Evolutionary conservation across 2,329 filamentous ascomycete species (phyloP), one percentile per base, ranked within the genome.

Genomic region (Trichoderma aggressivum): DNA sequence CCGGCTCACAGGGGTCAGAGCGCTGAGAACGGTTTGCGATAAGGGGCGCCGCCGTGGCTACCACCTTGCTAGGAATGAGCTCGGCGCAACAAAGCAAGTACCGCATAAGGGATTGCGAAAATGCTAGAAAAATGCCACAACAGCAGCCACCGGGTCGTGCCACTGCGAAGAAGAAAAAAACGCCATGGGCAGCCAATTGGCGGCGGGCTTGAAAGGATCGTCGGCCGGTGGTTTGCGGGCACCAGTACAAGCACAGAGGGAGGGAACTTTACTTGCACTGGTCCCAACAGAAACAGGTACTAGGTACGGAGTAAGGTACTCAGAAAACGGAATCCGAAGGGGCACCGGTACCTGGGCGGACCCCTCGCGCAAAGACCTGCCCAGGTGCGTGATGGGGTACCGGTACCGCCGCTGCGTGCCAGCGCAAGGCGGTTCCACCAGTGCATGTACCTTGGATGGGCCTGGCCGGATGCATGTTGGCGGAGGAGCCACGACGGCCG

Each of bases 351-450:
- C 62, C 62, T 36, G 47, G 43, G 30, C 32, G 62, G 43, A n/a
- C 39, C n/a, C 62, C 43, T 8, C 11, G 43, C 62, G n/a, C 56
- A 59, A 21, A 34, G 43, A 26, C 62, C 62, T 65, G 43, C 28
- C 43, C 62, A 65, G 16, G 39, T n/a, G 3, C 11, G 62, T 16
- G 62, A 59, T 50, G 65, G 65, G 58, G 55, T 60, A 60, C 55
- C 55, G 55, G 65, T 68, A 68, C 65, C 55, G 55, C 65, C 28
- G 55, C 55, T 60, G 53, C 53, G 53, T 69, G 66, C 66, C 56
- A 69, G 43, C 66, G 18, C 39, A 69, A 18, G 55, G 36, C 21
- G 26, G 66, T 58, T 21, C 56, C 66, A 53, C 66, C 21, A 7
- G 66, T 69, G 56, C 56, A 61, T 14, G 56, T 53, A 53, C 55